A percentile compares a stretch with the other conserved stretches of the same genome.
Conservation (phyloP, 192 early-diverging fungal genomes). For the Coemansia sp. region DNA sequence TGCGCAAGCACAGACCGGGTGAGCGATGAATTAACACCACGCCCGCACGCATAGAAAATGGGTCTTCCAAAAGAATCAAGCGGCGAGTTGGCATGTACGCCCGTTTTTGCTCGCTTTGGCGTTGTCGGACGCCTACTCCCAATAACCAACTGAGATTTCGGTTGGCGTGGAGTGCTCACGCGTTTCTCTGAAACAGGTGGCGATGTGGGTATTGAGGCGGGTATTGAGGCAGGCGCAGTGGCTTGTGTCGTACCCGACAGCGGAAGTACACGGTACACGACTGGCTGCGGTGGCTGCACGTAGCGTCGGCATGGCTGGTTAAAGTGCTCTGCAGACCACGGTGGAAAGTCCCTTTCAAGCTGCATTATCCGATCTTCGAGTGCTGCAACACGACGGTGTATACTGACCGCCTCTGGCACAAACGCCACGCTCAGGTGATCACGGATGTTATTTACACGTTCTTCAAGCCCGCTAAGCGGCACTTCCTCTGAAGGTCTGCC, state of each 20-base stretch:
- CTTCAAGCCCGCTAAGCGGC: constrained; percentile 37
- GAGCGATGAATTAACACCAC: constrained; percentile 54
- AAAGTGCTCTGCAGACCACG: constrained; percentile 78
- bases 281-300: constrained; percentile 29
- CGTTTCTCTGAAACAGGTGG: background rate
- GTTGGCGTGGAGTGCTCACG: background rate
- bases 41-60: constrained; percentile 45
- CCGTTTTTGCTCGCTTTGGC: constrained; percentile 25
- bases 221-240: background rate
- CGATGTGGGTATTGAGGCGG: background rate
- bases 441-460: constrained; percentile 69
- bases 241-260: background rate
- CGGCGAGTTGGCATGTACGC: constrained; percentile 16
- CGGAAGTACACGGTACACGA: constrained; percentile 36
- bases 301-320: constrained; percentile 54
- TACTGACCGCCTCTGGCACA: constrained; percentile 40
- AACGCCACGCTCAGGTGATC: constrained; percentile 71
- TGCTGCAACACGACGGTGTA: constrained; percentile 62
- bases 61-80: constrained; percentile 38
- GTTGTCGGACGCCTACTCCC: background rate
- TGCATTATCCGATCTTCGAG: constrained; percentile 76
- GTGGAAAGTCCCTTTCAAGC: constrained; percentile 72
- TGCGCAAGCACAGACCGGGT: constrained; percentile 49
- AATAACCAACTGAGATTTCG: background rate
- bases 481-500: constrained; percentile 6